Base-by-base conservation (phyloP, 441 rosid species). In the Brassica balearica region DNA sequence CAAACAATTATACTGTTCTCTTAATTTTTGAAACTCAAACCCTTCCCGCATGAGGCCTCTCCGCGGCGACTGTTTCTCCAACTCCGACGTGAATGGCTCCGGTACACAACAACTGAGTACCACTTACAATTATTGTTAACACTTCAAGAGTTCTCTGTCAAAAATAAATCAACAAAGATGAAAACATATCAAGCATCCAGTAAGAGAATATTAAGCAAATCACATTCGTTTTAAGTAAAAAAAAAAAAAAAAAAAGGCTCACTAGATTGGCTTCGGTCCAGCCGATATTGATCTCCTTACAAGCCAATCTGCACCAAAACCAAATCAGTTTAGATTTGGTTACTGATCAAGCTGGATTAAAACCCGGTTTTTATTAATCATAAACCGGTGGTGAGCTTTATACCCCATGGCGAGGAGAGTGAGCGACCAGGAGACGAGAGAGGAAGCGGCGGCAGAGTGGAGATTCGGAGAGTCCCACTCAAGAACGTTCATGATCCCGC, bases 321-420 rank as follows among this genome's bases (percentile, higher is more conserved):
- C 58, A 55, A 55, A 64, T 8, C 67, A 66, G 36, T 74, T 67
- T 2, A 59, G 25, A 43, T 23, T 61, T 76, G 69, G 7, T 55
- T 43, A 5, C 5, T 53, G 17, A 4, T 1, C 9, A 15, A 59
- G 59, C 51, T 60, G 38, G 36, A 55, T 10, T 3, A 11, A n/a
- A 29, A 43, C 10, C 10, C 23, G 60, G 60, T 17, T 55, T 0
- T 0, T 22, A 17, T 55, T 15, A 55, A 0, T 55, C 23, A 55
- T 17, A 7, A 55, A 68, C 73, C 68, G 69, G 41, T 2, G 11
- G 25, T 63, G 69, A 38, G 7, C 22, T 41, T 23, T 15, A n/a
- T 53, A 94, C 98, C 98, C 97, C 97, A 90, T 85, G 76, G 97
- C 90, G 41, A 92, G 85, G 36, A 94, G 81, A 77, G 94, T 89